Conservation (phyloP, 179 eudicot genomes). For the Spinacia oleracea region DNA sequence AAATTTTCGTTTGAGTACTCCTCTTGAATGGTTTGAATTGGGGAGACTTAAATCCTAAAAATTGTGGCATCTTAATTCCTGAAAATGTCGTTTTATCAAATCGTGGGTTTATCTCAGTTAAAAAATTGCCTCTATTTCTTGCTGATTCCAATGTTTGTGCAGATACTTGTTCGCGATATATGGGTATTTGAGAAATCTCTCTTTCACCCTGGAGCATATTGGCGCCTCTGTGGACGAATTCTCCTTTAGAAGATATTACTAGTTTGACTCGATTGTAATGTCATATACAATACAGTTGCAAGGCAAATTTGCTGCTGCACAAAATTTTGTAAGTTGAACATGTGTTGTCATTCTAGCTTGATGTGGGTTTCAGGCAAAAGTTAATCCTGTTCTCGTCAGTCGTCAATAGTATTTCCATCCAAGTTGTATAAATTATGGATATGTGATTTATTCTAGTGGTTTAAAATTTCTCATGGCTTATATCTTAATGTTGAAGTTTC, state of each 20-base stretch:
- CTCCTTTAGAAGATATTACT: slow-evolving; percentile 25
- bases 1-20: too few relatives aligned
- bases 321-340: slow-evolving; percentile 34
- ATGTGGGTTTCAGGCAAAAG: slow-evolving; percentile 3
- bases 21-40: too few relatives aligned
- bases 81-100: background rate
- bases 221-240: slow-evolving; percentile 95
- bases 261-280: slow-evolving; percentile 11
- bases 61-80: too few relatives aligned
- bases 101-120: background rate
- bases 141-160: slow-evolving; percentile 11
- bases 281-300: slow-evolving; percentile 33
- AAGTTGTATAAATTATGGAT: slow-evolving; percentile 1
- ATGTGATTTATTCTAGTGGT: background rate
- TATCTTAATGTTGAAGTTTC: slow-evolving; percentile 1
- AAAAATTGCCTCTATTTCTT: background rate
- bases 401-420: background rate
- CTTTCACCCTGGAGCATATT: slow-evolving; percentile 69
- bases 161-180: slow-evolving; percentile 84
- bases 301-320: slow-evolving; percentile 15
- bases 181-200: slow-evolving; percentile 95
- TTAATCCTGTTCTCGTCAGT: background rate
- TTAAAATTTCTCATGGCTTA: slow-evolving; percentile 4
- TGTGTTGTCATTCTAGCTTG: slow-evolving; percentile 2
- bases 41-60: too few relatives aligned